Base-by-base conservation (phyloP, 495 filamentous ascomycete species). In the Podospora australis region DNA sequence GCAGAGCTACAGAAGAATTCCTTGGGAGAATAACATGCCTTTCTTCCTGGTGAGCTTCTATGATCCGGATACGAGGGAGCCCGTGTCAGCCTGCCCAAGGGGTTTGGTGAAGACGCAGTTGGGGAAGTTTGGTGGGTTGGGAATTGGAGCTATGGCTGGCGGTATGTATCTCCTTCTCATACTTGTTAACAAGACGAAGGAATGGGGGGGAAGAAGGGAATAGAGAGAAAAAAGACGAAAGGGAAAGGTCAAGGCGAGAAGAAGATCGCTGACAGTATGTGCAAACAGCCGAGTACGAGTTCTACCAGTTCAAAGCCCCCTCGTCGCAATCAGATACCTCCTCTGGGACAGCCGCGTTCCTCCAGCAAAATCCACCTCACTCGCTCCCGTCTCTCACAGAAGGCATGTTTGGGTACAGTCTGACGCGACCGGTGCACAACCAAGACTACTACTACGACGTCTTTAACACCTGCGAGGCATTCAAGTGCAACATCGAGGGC, bases 401-500 rank as follows among this genome's bases (percentile, higher is more conserved):
- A 63, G 92, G 92, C 49, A 98, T 98, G 92, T 96, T 96, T 56
- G 92, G 90, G 23, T 98, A 98, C 71, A 92, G 87, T 54, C 70
- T 98, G 57, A 95, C 89, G n/a, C 75, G 90, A 10, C 87, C 92
- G 0, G 78, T 89, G 17, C 88, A 95, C 56, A 96, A 98, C 55
- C 82, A 92, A 65, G 89, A 90, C 16, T 98, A 92, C 60, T 98
- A 87, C 57, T 96, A 98, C 57, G 84, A 83, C 21, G 81, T 96
- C 21, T 96, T 87, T 63, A 80, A 95, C 50, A 77, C 84, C 0
- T 95, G 91, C 66, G 76, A 79, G 49, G 72, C 80, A 26, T 96
- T 98, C 67, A 72, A 78, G 26, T 91, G 89, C 62, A 75, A 80
- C 52, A 83, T 97, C 17, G 92, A 98, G 62, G 88, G 92, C 9